A percentile compares a stretch with the other conserved stretches of the same genome.
Evolutionary conservation across 176 grass and related monocot species (phyloP).

Genomic region (Carex kokanica): DNA sequence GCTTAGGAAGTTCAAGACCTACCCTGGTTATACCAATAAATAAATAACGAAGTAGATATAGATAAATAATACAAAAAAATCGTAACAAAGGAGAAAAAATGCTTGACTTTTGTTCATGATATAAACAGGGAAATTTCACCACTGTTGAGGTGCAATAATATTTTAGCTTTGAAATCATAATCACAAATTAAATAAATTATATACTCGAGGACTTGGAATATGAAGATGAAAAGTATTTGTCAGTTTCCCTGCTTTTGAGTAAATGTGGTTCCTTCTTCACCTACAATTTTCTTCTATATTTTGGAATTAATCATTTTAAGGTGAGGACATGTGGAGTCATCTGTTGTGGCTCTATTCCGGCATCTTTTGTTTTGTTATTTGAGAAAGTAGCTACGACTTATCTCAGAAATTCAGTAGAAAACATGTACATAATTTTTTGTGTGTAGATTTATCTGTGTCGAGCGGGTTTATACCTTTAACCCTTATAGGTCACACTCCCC

Average conservation of each 20-base stretch:
- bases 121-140: slow-evolving; percentile 8
- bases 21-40: slow-evolving; percentile 37
- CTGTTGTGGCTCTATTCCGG: neutral
- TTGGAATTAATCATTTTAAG: neutral
- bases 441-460: too few species aligned
- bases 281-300: neutral
- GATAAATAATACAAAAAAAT: neutral
- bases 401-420: neutral
- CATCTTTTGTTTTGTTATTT: neutral
- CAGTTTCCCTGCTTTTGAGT: neutral
- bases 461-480: too few species aligned
- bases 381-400: neutral
- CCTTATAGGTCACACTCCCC: too few species aligned
- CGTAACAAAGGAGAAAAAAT: neutral
- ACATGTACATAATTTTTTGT: too few species aligned
- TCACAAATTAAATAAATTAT: neutral
- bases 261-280: neutral
- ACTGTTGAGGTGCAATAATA: neutral
- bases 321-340: neutral
- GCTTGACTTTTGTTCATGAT: neutral
- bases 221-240: neutral
- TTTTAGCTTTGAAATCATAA: neutral
- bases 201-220: neutral
- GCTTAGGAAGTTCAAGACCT: slow-evolving; percentile 60
- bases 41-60: neutral